These are phyloP conservation scores for Colletotrichum sp. DNA, from an alignment of 2,329 filamentous ascomycete genomes.

Conservation along the genomic window DNA sequence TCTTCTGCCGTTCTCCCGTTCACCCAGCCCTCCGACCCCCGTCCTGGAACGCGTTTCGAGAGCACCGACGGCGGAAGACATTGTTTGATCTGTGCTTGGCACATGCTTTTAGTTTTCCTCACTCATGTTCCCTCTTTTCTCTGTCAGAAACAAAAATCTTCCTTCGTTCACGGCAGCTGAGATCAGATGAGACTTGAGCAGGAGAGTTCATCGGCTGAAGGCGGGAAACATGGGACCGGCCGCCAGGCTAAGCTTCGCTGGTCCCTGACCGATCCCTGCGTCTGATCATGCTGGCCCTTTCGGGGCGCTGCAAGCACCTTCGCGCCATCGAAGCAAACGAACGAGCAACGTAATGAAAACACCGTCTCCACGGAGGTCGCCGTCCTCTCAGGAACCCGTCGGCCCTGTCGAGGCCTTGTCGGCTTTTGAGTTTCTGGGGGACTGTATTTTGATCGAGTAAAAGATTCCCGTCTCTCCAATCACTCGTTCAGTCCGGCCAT, in stretches of 20 bases:
- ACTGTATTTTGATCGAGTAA: constrained; percentile 6
- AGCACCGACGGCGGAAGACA: too few relatives aligned
- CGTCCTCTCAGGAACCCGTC: background rate
- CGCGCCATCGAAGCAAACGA: background rate
- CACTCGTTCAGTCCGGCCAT: background rate
- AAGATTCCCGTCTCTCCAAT: constrained; percentile 1
- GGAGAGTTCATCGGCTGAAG: background rate
- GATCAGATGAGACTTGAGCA: background rate
- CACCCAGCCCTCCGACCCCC: background rate
- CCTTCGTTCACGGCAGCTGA: background rate
- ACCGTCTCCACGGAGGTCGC: constrained; percentile 7
- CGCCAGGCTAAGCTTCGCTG: constrained; percentile 10
- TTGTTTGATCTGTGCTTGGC: background rate
- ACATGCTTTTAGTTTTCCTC: background rate
- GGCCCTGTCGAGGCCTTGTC: background rate
- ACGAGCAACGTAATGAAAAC: constrained; percentile 12
- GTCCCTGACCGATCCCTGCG: constrained; percentile 4
- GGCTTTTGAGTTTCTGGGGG: background rate
- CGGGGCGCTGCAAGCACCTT: background rate
- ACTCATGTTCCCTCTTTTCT: background rate
- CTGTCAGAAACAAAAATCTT: background rate
- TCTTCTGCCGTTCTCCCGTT: background rate
- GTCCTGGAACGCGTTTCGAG: background rate
- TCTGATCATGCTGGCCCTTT: background rate
- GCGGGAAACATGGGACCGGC: background rate